phyloP scores from a whole-genome alignment of 2,329 filamentous ascomycete species.

The Diaporthe amygdali region DNA sequence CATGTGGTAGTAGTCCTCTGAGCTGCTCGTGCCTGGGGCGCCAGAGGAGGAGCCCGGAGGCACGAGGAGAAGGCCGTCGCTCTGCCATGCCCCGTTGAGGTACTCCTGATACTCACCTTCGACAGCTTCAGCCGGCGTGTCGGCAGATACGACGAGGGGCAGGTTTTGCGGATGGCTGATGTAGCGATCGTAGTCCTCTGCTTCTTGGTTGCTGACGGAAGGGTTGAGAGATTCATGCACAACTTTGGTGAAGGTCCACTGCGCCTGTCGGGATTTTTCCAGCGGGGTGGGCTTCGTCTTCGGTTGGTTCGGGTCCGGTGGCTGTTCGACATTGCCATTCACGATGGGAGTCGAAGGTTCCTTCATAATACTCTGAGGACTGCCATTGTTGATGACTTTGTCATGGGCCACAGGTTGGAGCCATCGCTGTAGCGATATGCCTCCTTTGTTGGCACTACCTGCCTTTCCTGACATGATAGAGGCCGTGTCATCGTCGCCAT shows the following conservation, averaged over 20 bases:
- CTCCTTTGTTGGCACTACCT: slow-evolving; percentile 44
- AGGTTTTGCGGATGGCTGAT: slow-evolving; percentile 88
- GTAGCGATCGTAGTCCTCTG: slow-evolving; percentile 87
- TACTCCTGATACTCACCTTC: slow-evolving; percentile 81
- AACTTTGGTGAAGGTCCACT: slow-evolving; percentile 88
- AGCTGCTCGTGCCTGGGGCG: slow-evolving; percentile 44
- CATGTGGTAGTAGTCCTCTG: slow-evolving; percentile 71
- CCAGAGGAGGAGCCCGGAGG: slow-evolving; percentile 59
- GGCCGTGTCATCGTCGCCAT: slow-evolving; percentile 45
- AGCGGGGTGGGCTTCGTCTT: slow-evolving; percentile 63
- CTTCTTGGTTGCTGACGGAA: slow-evolving; percentile 76
- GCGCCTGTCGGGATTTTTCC: slow-evolving; percentile 81
- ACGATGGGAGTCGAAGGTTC: slow-evolving; percentile 37
- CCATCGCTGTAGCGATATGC: slow-evolving; percentile 66
- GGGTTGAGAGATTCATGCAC: slow-evolving; percentile 87
- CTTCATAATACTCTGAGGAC: slow-evolving; percentile 63
- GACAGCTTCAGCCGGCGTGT: slow-evolving; percentile 60
- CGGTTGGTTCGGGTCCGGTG: slow-evolving; percentile 20
- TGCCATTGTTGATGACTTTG: slow-evolving; percentile 28
- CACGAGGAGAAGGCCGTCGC: slow-evolving; percentile 58
- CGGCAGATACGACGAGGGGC: slow-evolving; percentile 77
- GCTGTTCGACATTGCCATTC: slow-evolving; percentile 28
- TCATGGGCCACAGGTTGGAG: slow-evolving; percentile 55
- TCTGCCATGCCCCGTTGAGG: slow-evolving; percentile 70
- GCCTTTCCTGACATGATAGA: slow-evolving; percentile 42